Evolutionary conservation across 2,329 filamentous ascomycete species (phyloP).

Genomic region (Pseudocercospora fijiensis): DNA sequence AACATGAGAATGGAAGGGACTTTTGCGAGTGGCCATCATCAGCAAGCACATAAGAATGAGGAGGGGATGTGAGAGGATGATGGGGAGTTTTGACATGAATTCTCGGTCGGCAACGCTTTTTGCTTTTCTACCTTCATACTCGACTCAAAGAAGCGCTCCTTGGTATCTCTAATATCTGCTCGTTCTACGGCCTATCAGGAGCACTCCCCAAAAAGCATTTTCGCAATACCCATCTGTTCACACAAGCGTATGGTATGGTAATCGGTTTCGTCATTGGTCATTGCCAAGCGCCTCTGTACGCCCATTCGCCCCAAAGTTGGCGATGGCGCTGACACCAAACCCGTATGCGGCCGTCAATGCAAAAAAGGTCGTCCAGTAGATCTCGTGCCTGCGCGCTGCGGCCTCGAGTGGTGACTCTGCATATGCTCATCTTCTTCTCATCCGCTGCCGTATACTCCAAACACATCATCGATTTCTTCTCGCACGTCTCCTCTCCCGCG

Average conservation of each 20-base stretch:
- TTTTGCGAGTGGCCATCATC: no score
- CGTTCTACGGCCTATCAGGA: neutral
- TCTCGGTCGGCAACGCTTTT: neutral
- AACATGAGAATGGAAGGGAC: no score
- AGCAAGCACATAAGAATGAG: no score
- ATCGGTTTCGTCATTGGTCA: neutral
- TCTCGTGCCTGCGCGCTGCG: conserved; percentile 2
- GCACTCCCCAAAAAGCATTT: neutral
- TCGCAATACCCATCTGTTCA: neutral
- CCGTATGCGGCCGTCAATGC: conserved; percentile 4
- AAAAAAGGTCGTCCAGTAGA: neutral
- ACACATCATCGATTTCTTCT: conserved; percentile 1
- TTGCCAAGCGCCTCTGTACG: conserved; percentile 2
- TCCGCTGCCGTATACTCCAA: conserved; percentile 4
- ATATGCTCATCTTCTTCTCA: neutral
- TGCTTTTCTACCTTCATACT: neutral
- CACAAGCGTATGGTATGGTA: neutral
- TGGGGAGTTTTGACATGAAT: no score
- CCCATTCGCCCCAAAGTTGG: neutral
- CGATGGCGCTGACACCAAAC: neutral
- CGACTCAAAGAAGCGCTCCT: neutral
- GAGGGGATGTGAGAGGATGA: neutral
- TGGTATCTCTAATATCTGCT: neutral
- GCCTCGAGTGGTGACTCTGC: neutral
- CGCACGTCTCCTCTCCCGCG: conserved; percentile 8